Base-by-base conservation (phyloP, 805 yeast species). In the Lipomyces spencermartinsiae region DNA sequence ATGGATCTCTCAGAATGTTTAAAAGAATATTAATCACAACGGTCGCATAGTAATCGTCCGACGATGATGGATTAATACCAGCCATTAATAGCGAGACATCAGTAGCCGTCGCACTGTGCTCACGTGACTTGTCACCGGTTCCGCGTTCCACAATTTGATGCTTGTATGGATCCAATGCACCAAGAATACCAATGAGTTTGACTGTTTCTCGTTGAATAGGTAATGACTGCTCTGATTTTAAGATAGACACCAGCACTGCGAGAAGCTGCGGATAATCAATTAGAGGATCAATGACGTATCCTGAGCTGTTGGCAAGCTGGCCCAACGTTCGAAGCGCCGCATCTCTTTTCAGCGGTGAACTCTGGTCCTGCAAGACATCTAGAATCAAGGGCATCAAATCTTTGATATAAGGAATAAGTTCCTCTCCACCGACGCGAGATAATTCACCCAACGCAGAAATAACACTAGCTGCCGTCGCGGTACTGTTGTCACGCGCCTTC, bases 151-250 rank as follows among this genome's bases (percentile, higher is more conserved):
- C 91, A 73, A 92, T 97, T 65, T 97, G 87, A 73, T 93, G 96
- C 76, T 92, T 93, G 76, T 94, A 95, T 0, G 99, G 99, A 78
- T 95, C 99, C 59, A 95, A 81, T 0, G 99, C 99, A 71, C 99
- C 99, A 55, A 95, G 81, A 43, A 93, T 93, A 76, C 99, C 99
- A 65, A 95, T 81, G 31, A 95, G 79, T 71, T 94, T 84, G 0
- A 95, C 97, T 0, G 97, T 90, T 77, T 95, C 98, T 66, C 97
- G 82, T 74, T 95, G 86, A 7, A 92, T 88, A 3, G 85, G 80
- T 2, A 89, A 85, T 0, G 97, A 86, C 10, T 87, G 85, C 74
- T 94, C 98, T 67, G 93, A 87, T 71, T 91, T 91, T 64, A 95
- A 80, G 54, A 95, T 92, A 63, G 88, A 89, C 2, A 93, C 91